Evolutionary conservation across 805 yeast genomes (phyloP), one percentile per base, ranked within the genome.

Genomic region (Schwanniomyces vanrijiae): DNA sequence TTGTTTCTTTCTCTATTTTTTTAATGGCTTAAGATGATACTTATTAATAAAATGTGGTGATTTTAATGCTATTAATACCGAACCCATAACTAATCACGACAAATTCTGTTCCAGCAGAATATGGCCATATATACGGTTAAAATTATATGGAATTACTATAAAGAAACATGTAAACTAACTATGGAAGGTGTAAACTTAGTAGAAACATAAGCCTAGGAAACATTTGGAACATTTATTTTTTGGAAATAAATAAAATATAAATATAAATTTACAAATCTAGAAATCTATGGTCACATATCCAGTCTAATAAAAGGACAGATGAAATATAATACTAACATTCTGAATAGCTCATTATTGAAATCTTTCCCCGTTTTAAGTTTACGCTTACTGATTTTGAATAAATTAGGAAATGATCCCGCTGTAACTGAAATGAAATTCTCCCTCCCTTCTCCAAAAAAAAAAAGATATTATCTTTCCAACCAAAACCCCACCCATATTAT

Each of bases 401-500:
- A 66, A 66, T 90, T 96, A 46, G 84, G 71, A 51, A 90, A 80
- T 4, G 95, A 83, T 51, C 96, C 97, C 44, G 90, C 90, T 9
- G 90, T 92, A 54, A 88, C 81, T 7, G 96, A 84, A 68, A 90
- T 73, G 1, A 91, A 90, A n/a, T n/a, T n/a, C n/a, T n/a, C n/a
- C n/a, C n/a, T n/a, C n/a, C 3, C 92, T 94, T 1, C 91, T 83
- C 1, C 94, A 89, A 42, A 84, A 76, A 22, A 84, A 74, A 1
- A 96, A 96, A 18, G 86, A 73, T 55, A 90, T 79, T 58, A 87
- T 86, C 55, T 96, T 69, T 39, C 88, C 70, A 4, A 90, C 83
- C 42, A 90, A 18, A 8, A 41, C 25, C 62, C 62, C 35, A 8
- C n/a, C n/a, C n/a, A n/a, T n/a, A n/a, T n/a, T 25, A 11, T 25